phyloP scores from a whole-genome alignment of 73 alveolate genomes.

The Paramecium pentaurelia region DNA sequence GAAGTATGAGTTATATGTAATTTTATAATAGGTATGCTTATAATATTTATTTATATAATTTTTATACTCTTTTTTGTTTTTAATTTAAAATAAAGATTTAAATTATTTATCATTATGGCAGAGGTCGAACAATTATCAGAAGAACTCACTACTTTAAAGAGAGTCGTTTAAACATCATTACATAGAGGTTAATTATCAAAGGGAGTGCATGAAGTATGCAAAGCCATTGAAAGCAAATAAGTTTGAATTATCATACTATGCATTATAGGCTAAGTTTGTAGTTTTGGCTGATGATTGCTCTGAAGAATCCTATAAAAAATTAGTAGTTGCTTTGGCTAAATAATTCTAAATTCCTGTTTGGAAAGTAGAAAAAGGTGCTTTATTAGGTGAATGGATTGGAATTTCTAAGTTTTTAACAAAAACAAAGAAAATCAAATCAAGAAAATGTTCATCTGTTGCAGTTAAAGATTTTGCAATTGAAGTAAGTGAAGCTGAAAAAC shows the following conservation, averaged over 20 bases:
- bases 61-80: neutral
- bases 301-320: conserved; percentile 10
- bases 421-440: conserved; percentile 29
- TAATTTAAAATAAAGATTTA: conserved; percentile 5
- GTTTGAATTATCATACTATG: neutral
- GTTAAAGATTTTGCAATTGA: conserved; percentile 42
- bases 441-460: conserved; percentile 44
- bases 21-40: neutral
- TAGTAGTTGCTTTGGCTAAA: conserved; percentile 45
- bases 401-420: conserved; percentile 26
- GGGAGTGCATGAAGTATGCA: conserved; percentile 53
- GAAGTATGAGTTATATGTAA: neutral
- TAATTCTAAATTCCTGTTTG: conserved; percentile 24
- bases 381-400: conserved; percentile 50
- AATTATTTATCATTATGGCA: neutral
- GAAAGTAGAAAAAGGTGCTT: conserved; percentile 29
- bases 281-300: conserved; percentile 39
- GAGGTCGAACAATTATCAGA: conserved; percentile 26
- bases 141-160: conserved; percentile 9
- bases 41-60: neutral
- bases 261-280: conserved; percentile 29
- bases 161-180: conserved; percentile 41
- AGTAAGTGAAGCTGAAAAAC: conserved; percentile 28
- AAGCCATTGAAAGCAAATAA: conserved; percentile 38
- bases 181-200: conserved; percentile 42